phyloP scores from a whole-genome alignment of 148 eudicot genomes.

The Arctostaphylos glauca region DNA sequence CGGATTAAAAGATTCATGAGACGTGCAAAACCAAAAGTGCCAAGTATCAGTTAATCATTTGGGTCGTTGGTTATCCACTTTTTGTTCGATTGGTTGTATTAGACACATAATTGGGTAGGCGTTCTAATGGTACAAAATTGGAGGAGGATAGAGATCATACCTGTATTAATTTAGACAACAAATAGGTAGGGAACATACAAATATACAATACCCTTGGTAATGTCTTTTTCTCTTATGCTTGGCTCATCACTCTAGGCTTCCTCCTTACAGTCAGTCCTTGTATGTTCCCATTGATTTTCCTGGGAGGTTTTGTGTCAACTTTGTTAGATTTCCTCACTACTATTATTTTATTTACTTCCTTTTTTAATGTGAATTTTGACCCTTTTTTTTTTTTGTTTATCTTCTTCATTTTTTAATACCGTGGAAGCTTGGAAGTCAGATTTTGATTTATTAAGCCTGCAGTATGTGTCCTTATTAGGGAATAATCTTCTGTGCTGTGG shows the following conservation, averaged over 20 bases:
- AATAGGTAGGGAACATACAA: not conserved
- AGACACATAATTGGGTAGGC: not conserved
- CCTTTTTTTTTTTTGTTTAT: not conserved
- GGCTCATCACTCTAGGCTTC: not conserved
- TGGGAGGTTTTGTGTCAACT: not conserved
- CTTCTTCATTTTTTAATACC: not conserved
- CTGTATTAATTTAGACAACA: not conserved
- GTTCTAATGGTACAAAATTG: not conserved
- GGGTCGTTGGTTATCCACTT: not conserved
- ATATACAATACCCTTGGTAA: not conserved
- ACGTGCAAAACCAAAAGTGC: too few relatives aligned
- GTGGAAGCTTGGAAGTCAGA: not conserved
- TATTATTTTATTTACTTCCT: not conserved
- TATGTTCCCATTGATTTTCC: not conserved
- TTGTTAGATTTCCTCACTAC: not conserved
- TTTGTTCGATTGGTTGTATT: not conserved
- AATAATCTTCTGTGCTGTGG: too few relatives aligned
- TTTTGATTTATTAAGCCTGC: too few relatives aligned
- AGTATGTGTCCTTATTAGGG: too few relatives aligned
- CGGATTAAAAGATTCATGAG: too few relatives aligned
- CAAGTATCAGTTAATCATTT: too few relatives aligned
- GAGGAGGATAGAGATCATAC: too few relatives aligned
- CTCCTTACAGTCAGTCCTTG: not conserved
- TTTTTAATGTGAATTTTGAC: not conserved
- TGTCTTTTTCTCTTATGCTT: not conserved